These are phyloP conservation scores for Gloeopeniophorella convolvens DNA, from an alignment of 768 basidiomycete species.

Conservation along the genomic window DNA sequence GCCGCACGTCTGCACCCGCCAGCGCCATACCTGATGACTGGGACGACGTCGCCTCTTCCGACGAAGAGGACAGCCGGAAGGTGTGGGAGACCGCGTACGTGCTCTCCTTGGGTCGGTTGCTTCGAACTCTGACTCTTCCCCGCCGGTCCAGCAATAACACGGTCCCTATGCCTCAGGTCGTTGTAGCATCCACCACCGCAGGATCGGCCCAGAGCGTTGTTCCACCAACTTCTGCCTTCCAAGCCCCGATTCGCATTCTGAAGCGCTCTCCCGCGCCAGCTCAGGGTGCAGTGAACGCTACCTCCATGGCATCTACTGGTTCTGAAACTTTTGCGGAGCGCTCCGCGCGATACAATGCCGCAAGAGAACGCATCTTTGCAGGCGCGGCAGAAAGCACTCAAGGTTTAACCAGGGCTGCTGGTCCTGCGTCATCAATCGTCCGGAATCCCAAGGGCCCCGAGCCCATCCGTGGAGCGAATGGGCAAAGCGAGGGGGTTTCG, in stretches of 20 bases:
- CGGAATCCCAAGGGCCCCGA: slow-evolving; percentile 18
- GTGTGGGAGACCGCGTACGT: slow-evolving; percentile 73
- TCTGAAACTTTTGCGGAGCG: slow-evolving; percentile 49
- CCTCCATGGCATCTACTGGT: slow-evolving; percentile 23
- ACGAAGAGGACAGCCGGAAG: slow-evolving; percentile 40
- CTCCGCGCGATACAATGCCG: slow-evolving; percentile 67
- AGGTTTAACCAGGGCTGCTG: neutral
- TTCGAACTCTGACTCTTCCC: neutral
- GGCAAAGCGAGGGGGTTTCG: slow-evolving; percentile 5
- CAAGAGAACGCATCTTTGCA: slow-evolving; percentile 66
- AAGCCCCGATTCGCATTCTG: slow-evolving; percentile 61
- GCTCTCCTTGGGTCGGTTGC: slow-evolving; percentile 3
- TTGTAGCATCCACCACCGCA: slow-evolving; percentile 38
- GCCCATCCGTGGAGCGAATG: neutral
- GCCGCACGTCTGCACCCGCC: neutral
- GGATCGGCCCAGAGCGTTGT: slow-evolving; percentile 29
- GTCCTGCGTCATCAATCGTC: slow-evolving; percentile 1
- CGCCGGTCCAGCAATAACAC: slow-evolving; percentile 49
- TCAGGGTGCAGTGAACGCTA: slow-evolving; percentile 16
- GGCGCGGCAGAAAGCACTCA: neutral
- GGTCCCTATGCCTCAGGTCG: slow-evolving; percentile 60
- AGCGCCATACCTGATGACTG: slow-evolving; percentile 43
- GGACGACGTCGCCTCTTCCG: slow-evolving; percentile 46
- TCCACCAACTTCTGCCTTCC: slow-evolving; percentile 51
- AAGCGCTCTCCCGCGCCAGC: slow-evolving; percentile 43